Conservation (phyloP, 148 eudicot species). For the Rhododendron kiyosumense region DNA sequence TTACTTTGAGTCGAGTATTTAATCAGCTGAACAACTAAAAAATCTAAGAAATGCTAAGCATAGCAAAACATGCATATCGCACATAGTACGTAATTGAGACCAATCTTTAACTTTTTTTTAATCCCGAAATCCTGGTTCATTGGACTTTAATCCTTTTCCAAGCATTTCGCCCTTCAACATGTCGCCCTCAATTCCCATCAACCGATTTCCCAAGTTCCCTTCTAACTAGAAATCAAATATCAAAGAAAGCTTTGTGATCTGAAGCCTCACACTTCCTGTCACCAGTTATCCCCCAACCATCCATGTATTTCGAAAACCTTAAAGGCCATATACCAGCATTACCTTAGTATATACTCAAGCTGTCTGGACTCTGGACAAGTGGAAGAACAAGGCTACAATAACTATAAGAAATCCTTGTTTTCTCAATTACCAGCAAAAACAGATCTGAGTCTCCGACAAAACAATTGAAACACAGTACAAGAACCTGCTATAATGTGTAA, state of each 20-base stretch:
- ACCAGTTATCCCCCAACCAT: not conserved
- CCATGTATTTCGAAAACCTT: not conserved
- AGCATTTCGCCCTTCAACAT: not conserved
- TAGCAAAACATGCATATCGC: not conserved
- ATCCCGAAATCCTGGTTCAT: not conserved
- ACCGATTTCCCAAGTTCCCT: not conserved
- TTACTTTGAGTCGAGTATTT: not conserved
- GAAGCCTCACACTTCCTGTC: not conserved
- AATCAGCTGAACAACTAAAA: not conserved
- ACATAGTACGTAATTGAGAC: not conserved
- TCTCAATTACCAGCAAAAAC: not conserved
- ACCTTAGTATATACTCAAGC: not conserved
- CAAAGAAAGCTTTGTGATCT: not conserved
- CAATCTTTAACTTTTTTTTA: not conserved
- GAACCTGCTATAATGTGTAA: not conserved
- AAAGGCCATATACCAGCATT: not conserved
- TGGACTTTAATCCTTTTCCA: not conserved
- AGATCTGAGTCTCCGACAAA: not conserved
- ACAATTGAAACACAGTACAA: not conserved
- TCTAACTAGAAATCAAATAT: not conserved
- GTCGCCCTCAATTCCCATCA: not conserved
- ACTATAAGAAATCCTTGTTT: not conserved
- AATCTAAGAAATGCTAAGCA: not conserved
- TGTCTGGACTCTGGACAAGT: not conserved
- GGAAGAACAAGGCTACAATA: not conserved